Evolutionary conservation across 495 filamentous ascomycete species (phyloP).

Genomic region (Podospora comata): DNA sequence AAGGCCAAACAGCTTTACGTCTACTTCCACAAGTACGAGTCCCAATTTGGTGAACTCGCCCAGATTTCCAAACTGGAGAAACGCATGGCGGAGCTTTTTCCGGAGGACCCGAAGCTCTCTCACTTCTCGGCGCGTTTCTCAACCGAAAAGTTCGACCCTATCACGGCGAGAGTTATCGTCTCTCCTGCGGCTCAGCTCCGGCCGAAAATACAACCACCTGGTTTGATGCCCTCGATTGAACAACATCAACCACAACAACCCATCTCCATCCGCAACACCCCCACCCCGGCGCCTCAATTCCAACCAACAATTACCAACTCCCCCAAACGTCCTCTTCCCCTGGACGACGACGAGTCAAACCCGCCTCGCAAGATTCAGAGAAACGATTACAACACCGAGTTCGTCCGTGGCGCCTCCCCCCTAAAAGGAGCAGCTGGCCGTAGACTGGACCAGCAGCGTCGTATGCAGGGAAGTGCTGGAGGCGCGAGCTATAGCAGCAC

Average conservation of each 20-base stretch:
- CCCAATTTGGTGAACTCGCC: slow-evolving; percentile 84
- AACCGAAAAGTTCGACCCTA: slow-evolving; percentile 57
- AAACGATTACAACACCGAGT: slow-evolving; percentile 29
- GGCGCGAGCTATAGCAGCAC: slow-evolving; percentile 36
- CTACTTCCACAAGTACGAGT: slow-evolving; percentile 92
- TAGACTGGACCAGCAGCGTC: slow-evolving; percentile 73
- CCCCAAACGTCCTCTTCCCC: slow-evolving; percentile 68
- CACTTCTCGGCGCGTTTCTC: slow-evolving; percentile 75
- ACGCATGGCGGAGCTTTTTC: slow-evolving; percentile 88
- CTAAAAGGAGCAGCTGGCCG: slow-evolving; percentile 81
- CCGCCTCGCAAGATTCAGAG: slow-evolving; percentile 67
- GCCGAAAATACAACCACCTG: slow-evolving; percentile 46
- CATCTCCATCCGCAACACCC: slow-evolving; percentile 21
- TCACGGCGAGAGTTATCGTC: slow-evolving; percentile 73
- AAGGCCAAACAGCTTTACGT: slow-evolving; percentile 81
- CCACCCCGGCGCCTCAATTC: slow-evolving; percentile 39
- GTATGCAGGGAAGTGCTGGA: slow-evolving; percentile 46
- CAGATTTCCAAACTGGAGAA: slow-evolving; percentile 87
- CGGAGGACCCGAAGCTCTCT: slow-evolving; percentile 72
- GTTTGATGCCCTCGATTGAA: slow-evolving; percentile 50
- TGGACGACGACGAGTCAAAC: slow-evolving; percentile 63
- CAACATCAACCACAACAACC: slow-evolving; percentile 42
- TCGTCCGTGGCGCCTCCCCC: slow-evolving; percentile 72
- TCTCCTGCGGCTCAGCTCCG: slow-evolving; percentile 71
- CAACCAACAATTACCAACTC: slow-evolving; percentile 57